Base-by-base conservation (phyloP, 2,329 filamentous ascomycete genomes). In the Phialophora macrospora region DNA sequence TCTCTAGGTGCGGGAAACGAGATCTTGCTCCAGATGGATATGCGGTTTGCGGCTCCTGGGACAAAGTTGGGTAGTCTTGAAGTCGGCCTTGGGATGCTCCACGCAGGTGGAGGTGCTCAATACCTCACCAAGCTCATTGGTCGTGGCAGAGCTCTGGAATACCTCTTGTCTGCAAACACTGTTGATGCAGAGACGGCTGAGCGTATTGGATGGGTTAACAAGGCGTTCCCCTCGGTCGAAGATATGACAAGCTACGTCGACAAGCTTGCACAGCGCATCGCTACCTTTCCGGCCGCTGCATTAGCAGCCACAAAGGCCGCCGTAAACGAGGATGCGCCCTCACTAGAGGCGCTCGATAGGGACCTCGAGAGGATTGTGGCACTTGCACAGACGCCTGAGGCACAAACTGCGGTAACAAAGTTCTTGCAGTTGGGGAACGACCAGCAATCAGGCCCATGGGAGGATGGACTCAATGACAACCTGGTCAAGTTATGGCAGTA, bases 121-220 rank as follows among this genome's bases (percentile, higher is more conserved):
- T 62, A 56, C 22, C 51, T 62, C 51, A 62, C 60, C 6, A 62
- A 62, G 28, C 51, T 60, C 20, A 49, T 57, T n/a, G 60, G 60
- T n/a, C 60, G 60, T 9, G 60, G 22, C 2, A 3, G 60, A 34
- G 52, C 60, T 2, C 41, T 62, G 38, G 52, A 62, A 51, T 57
- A 62, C 24, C 60, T 49, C 24, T 52, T 62, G 52, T 57, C 52
- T 6, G 41, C 51, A 26, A 62, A 51, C n/a, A 56, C 60, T 12
- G 52, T 55, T 7, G 60, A 57, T 46, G 60, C 60, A 38, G 60
- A 62, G 12, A 57, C 60, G 34, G 60, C 52, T 17, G 60, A 62
- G 52, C 60, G 52, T 22, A 62, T 30, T 30, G 8, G 30, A 30
- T 30, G 30, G 30, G 30, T 30, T 8, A 30, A 8, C 28, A 30